These are phyloP conservation scores for Coprinopsis marcescibilis DNA, from an alignment of 768 basidiomycete genomes.

Conservation along the genomic window DNA sequence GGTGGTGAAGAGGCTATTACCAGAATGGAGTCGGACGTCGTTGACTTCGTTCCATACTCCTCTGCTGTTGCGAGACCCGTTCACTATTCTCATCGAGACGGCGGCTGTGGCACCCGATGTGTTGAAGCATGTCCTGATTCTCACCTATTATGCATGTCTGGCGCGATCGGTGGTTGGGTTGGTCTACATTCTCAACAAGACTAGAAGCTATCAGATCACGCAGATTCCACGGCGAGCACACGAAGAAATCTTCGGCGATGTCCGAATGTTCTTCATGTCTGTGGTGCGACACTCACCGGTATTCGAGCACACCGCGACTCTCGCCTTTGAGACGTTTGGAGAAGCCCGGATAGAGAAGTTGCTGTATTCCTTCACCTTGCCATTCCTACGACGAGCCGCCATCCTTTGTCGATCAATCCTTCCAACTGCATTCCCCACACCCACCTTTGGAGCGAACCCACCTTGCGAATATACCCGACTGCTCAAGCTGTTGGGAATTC, in stretches of 20 bases:
- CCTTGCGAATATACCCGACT: constrained; percentile 77
- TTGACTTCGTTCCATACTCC: constrained; percentile 81
- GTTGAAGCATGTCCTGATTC: constrained; percentile 79
- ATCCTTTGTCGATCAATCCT: constrained; percentile 77
- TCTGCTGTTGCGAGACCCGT: constrained; percentile 83
- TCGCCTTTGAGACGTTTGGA: constrained; percentile 75
- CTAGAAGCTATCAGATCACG: constrained; percentile 45
- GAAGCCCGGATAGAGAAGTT: constrained; percentile 82
- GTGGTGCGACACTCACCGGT: constrained; percentile 85
- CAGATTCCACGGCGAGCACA: constrained; percentile 45
- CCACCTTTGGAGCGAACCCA: constrained; percentile 32
- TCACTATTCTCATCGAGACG: constrained; percentile 84
- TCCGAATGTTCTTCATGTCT: constrained; percentile 87
- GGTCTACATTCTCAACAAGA: constrained; percentile 76
- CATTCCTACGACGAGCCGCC: constrained; percentile 84
- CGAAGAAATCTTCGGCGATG: constrained; percentile 73
- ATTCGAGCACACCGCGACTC: constrained; percentile 78
- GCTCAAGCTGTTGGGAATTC: constrained; percentile 69
- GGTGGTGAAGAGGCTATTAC: constrained; percentile 83
- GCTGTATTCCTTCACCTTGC: constrained; percentile 82
- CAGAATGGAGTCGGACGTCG: constrained; percentile 88
- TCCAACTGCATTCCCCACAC: constrained; percentile 56
- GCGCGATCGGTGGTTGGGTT: constrained; percentile 83
- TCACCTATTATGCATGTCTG: constrained; percentile 87
- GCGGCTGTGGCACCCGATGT: constrained; percentile 88